A percentile compares a stretch with the other conserved stretches of the same genome.
phyloP scores from a whole-genome alignment of 441 rosid genomes.

The Euphorbia corollata region DNA sequence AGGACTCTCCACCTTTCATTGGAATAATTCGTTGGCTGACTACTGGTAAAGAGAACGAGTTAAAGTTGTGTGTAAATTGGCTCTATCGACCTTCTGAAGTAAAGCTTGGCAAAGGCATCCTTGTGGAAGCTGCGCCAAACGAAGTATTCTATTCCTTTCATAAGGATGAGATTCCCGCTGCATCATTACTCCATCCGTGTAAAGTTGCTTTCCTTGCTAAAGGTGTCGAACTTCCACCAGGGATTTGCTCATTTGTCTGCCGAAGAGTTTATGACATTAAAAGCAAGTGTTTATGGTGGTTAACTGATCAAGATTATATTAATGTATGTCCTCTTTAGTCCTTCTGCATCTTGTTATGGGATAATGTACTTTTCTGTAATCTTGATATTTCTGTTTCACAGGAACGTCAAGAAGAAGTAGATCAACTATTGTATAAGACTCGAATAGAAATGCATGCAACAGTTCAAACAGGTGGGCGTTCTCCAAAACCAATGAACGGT shows the following conservation, averaged over 20 bases:
- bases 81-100: slow-evolving; percentile 74
- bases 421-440: slow-evolving; percentile 58
- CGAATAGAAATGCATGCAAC: slow-evolving; percentile 72
- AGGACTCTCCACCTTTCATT: slow-evolving; percentile 71
- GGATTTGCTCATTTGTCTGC: slow-evolving; percentile 75
- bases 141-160: slow-evolving; percentile 87
- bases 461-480: slow-evolving; percentile 70
- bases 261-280: slow-evolving; percentile 73
- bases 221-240: slow-evolving; percentile 73
- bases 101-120: slow-evolving; percentile 82
- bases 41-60: slow-evolving; percentile 39
- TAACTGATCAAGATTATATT: slow-evolving; percentile 79
- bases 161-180: slow-evolving; percentile 83
- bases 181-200: slow-evolving; percentile 78
- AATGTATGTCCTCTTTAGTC: slow-evolving; percentile 42
- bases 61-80: slow-evolving; percentile 71
- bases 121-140: slow-evolving; percentile 80
- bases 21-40: slow-evolving; percentile 59
- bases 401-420: slow-evolving; percentile 85
- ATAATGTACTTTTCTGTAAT: background rate
- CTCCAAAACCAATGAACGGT: slow-evolving; percentile 75
- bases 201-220: slow-evolving; percentile 77
- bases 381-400: slow-evolving; percentile 23
- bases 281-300: slow-evolving; percentile 79
- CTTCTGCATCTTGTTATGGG: background rate